phyloP scores from a whole-genome alignment of 1,139 yeast species.

The Debaryomycetaceae sp. region DNA sequence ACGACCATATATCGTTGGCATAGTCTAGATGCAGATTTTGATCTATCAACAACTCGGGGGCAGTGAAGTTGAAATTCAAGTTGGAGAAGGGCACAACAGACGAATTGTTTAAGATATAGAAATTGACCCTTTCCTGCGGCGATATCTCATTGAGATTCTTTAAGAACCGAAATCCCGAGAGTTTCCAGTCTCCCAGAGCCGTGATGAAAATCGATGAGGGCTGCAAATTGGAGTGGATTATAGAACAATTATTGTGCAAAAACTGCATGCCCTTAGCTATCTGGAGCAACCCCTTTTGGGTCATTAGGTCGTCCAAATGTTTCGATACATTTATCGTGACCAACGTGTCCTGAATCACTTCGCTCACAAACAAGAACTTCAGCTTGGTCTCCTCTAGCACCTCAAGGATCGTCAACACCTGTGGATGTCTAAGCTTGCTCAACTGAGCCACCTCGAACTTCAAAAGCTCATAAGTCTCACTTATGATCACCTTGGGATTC shows the following conservation, averaged over 20 bases:
- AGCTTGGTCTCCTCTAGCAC: constrained; percentile 84
- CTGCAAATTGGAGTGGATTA: constrained; percentile 73
- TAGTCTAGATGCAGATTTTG: constrained; percentile 44
- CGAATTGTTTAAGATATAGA: constrained; percentile 61
- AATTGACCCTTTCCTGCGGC: constrained; percentile 48
- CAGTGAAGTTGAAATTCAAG: constrained; percentile 64
- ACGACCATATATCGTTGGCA: constrained; percentile 79
- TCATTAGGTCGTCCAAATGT: constrained; percentile 59
- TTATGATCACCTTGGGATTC: constrained; percentile 35
- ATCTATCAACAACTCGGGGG: constrained; percentile 30
- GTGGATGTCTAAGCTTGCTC: constrained; percentile 85
- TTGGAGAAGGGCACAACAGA: constrained; percentile 79
- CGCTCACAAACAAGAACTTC: constrained; percentile 80
- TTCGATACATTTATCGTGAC: constrained; percentile 40
- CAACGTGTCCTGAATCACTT: constrained; percentile 63
- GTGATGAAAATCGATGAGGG: constrained; percentile 78
- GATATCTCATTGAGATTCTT: constrained; percentile 51
- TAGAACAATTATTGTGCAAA: constrained; percentile 70
- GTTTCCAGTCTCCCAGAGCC: constrained; percentile 90
- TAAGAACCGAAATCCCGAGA: constrained; percentile 71
- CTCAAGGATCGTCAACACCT: constrained; percentile 75
- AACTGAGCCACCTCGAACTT: constrained; percentile 59
- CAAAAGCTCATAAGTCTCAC: constrained; percentile 39
- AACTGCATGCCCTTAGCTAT: constrained; percentile 76
- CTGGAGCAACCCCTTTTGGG: constrained; percentile 85